Base-by-base conservation (phyloP, 352 stramenopile genomes). In the Phytophthora sansomeana region DNA sequence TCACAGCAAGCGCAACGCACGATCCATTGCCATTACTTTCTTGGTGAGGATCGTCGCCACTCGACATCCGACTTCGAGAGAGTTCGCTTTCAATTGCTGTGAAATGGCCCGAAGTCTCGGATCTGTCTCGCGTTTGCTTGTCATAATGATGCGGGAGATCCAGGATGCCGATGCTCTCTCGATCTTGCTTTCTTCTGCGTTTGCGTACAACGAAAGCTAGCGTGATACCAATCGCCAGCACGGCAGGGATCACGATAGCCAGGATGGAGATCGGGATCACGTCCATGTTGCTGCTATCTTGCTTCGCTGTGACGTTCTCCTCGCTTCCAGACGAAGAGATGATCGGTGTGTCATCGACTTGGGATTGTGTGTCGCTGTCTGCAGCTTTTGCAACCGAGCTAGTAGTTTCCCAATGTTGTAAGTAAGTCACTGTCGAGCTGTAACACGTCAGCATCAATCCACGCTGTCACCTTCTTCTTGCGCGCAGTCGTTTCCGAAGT, bases 391-490 rank as follows among this genome's bases (percentile, higher is more conserved):
- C 42, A 17, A 58, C 19, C 2, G 69, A 50, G 24, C 19, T 42
- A 44, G 13, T 65, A 16, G 42, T 42, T n/a, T 50, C 16, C n/a
- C 13, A 62, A 56, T 3, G 38, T 29, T 8, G 66, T 5, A 2
- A 58, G 28, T 7, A 47, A 39, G 29, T 63, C 21, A 14, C 71
- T 80, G 62, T 90, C 73, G 29, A 81, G 28, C 13, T 76, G 60
- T 2, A 90, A 29, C 1, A 79, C 41, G 1, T 77, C 56, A 1
- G 46, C 36, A 42, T 70, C 39, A 39, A 85, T 73, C 77, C 79
- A 85, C 11, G 38, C 21, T 28, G 44, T 11, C 8, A 90, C 58
- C 3, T 61, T 56, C 17, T 64, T 52, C 41, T 72, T 65, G 39
- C 84, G 32, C 9, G 52, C 61, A 26, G 32, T 11, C 16, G 64